Evolutionary conservation across 108 stramenopile species (phyloP).

Genomic region (Thalassiosira profunda): DNA sequence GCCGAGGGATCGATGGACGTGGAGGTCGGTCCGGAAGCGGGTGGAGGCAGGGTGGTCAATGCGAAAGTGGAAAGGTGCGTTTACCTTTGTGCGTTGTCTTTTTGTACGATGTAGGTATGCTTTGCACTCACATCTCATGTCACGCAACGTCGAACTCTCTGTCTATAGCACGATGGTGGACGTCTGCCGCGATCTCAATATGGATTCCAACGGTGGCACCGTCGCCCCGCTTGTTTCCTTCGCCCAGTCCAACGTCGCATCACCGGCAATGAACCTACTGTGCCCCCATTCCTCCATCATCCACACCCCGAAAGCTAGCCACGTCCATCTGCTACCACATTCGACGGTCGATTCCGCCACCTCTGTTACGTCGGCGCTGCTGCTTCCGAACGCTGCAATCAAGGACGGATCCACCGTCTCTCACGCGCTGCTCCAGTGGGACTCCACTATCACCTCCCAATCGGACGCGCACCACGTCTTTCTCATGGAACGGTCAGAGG

Average conservation of each 20-base stretch:
- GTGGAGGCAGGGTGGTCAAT: constrained; percentile 61
- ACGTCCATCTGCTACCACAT: constrained; percentile 55
- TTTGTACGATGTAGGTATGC: no score
- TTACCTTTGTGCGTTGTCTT: no score
- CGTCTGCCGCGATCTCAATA: constrained; percentile 56
- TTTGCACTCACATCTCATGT: no score
- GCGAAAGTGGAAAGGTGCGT: constrained; percentile 60
- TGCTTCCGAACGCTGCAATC: constrained; percentile 63
- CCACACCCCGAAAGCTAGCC: constrained; percentile 61
- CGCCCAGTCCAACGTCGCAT: background rate
- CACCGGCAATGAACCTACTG: constrained; percentile 52
- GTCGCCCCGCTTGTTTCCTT: constrained; percentile 11
- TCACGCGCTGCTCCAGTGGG: constrained; percentile 78
- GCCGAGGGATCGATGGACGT: constrained; percentile 53
- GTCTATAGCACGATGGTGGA: constrained; percentile 71
- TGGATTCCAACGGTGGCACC: constrained; percentile 31
- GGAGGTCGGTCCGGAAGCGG: constrained; percentile 81
- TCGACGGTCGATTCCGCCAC: constrained; percentile 67
- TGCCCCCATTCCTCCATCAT: constrained; percentile 51
- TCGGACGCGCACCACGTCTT: constrained; percentile 56
- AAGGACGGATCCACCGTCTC: constrained; percentile 48
- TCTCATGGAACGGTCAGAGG: constrained; percentile 73
- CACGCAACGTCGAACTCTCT: no score
- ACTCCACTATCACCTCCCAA: constrained; percentile 54
- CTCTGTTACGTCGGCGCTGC: constrained; percentile 51